Percentiles rank a stretch among this genome's conserved stretches.
Evolutionary conservation across 2,329 filamentous ascomycete species (phyloP).

Genomic region (Alternaria sp.): DNA sequence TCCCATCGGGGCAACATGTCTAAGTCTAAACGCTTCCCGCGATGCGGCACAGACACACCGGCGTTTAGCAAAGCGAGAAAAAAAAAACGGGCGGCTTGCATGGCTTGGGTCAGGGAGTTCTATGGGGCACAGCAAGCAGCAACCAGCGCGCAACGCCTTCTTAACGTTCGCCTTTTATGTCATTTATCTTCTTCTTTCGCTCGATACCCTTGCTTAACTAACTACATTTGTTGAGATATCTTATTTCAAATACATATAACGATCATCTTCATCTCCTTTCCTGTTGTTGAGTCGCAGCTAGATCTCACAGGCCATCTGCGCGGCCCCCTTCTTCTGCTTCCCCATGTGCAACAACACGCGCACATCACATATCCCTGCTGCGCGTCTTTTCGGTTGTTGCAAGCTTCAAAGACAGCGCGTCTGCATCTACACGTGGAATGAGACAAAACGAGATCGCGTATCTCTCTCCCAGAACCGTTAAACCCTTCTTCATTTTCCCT

Average conservation of each 20-base stretch:
- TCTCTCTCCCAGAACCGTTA: neutral
- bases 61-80: constrained; percentile 1
- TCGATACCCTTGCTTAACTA: constrained; percentile 17
- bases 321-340: neutral
- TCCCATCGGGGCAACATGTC: neutral
- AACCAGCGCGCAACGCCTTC: constrained; percentile 1
- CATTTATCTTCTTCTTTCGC: constrained; percentile 5
- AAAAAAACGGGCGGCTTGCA: constrained; percentile 9
- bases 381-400: neutral
- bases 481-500: neutral
- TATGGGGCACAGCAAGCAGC: constrained; percentile 3
- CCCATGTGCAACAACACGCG: neutral
- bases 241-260: constrained; percentile 1
- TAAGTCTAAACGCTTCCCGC: neutral
- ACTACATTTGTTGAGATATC: neutral
- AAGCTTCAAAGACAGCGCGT: neutral
- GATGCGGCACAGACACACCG: constrained; percentile 8
- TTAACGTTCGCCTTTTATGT: neutral
- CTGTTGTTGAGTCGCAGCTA: neutral
- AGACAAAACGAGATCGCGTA: neutral
- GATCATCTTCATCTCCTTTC: neutral
- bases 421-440: neutral
- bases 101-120: neutral
- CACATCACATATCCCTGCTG: neutral
- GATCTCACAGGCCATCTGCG: neutral